Evolutionary conservation across 2,329 filamentous ascomycete genomes (phyloP), one percentile per base, ranked within the genome.

Genomic region (Colletotrichum noveboracense): DNA sequence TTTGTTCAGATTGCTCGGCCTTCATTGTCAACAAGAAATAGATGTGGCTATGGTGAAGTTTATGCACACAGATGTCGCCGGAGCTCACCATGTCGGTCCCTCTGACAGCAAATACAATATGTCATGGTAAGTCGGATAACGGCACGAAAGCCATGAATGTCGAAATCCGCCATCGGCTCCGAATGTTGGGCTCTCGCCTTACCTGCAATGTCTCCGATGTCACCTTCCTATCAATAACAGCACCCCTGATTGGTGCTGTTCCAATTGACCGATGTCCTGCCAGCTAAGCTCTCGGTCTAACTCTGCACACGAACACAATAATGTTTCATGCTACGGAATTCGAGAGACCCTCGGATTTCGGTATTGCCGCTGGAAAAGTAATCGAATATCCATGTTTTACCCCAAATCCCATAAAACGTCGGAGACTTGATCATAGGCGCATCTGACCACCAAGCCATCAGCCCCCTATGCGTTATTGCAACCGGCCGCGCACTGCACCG

Each of bases 221-320:
- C 43, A 52, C 43, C 43, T 52, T 52, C 3, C 6, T 52, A 21
- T 52, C 43, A 21, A 52, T 21, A 52, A 24, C n/a, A 2, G n/a
- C 43, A 7, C 43, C 43, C n/a, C n/a, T 52, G n/a, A 52, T 21
- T 52, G 43, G 43, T 21, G 43, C 43, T 52, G 43, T 52, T 52
- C 43, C 12, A 52, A 1, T 52, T 52, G 43, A 21, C 43, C n/a
- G 43, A 52, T 52, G 43, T 21, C 43, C 43, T 52, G n/a, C 43
- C 16, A 52, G 43, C 43, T 1, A n/a, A 10, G n/a, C 43, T 52
- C 43, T 1, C 3, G n/a, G n/a, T 13, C 0, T 2, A 21, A 13
- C 1, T 21, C n/a, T 52, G 43, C 43, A 52, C 43, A 1, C 43
- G n/a, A 52, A 1, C n/a, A 21, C 43, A 24, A 1, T 0, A 21